Evolutionary conservation across 2,329 filamentous ascomycete genomes (phyloP), one percentile per base, ranked within the genome.

Genomic region (Colletotrichum lentis): DNA sequence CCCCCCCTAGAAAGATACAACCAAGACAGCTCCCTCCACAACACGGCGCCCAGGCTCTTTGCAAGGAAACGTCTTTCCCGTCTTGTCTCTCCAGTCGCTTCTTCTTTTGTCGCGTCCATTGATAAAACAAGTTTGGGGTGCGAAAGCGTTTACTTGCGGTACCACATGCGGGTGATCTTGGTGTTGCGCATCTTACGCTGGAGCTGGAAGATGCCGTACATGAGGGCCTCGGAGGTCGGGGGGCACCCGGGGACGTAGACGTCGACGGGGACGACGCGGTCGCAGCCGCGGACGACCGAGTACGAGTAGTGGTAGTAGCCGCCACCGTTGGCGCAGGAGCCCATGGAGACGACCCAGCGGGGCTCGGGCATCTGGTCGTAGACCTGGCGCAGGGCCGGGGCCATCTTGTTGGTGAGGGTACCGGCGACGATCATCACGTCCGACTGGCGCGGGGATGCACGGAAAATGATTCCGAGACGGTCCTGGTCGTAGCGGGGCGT

Each of bases 281-380:
- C 91, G 74, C 90, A 92, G 7, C 91, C 91, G 64, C 91, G 85
- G 52, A 90, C 88, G 49, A 69, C 91, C 72, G 85, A 88, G 81
- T 95, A 95, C 79, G 89, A 91, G 82, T 95, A 94, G 80, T 95
- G 92, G 79, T 95, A 94, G 82, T 95, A 95, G 62, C 92, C 92
- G 70, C 92, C 92, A 59, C 92, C 92, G 79, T 94, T 94, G 69
- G 92, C 92, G 78, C 92, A 95, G 75, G 89, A 92, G 14, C 92
- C 92, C 92, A 95, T 95, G 73, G 89, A 92, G 75, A 88, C 79
- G 73, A 95, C 93, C 93, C 93, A 97, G 76, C 91, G 86, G 20
- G 93, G 93, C 39, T 97, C 93, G 37, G 93, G 93, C 93, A 97
- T 97, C 84, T 97, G 94, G 80, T 97, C 94, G 82, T 97, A 97